A percentile compares a stretch with the other conserved stretches of the same genome.
Evolutionary conservation across 331 rosid genomes (phyloP).

Genomic region (Pyracantha coccinea): DNA sequence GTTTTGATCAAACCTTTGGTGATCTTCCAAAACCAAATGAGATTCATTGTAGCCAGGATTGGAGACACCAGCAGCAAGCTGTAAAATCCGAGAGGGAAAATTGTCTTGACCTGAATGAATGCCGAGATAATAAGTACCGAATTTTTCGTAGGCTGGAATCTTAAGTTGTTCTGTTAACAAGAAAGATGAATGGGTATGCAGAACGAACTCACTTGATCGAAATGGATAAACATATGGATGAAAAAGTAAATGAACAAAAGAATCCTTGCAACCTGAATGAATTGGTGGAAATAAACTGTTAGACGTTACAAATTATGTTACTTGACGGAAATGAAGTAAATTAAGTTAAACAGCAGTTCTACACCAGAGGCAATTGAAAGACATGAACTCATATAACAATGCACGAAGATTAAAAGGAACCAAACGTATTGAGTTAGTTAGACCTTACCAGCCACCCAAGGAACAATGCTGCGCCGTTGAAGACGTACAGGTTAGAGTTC

Average conservation of each 20-base stretch:
- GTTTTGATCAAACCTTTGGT: constrained; percentile 75
- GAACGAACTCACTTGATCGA: constrained; percentile 52
- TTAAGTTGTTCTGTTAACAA: not conserved
- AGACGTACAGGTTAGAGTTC: constrained; percentile 50
- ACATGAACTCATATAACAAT: too few relatives aligned
- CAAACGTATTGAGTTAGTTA: constrained; percentile 21
- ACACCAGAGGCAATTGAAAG: too few relatives aligned
- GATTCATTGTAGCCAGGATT: constrained; percentile 47
- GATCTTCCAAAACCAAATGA: constrained; percentile 94
- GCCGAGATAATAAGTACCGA: not conserved
- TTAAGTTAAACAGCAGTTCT: not conserved
- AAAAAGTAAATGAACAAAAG: constrained; percentile 66
- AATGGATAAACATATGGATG: constrained; percentile 60
- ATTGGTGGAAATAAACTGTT: not conserved
- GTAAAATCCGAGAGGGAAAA: constrained; percentile 65
- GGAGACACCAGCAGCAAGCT: constrained; percentile 60
- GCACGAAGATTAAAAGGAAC: not conserved
- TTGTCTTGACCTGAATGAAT: constrained; percentile 48
- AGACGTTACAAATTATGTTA: not conserved
- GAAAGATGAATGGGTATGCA: not conserved
- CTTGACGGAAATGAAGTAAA: not conserved
- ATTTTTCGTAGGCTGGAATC: not conserved
- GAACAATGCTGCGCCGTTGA: constrained; percentile 78
- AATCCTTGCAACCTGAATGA: constrained; percentile 71
- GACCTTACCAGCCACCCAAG: constrained; percentile 92